Percentiles rank a stretch among this genome's conserved stretches.
These are phyloP conservation scores for Larix kaempferi DNA, from an alignment of 75 land plant species.

Conservation along the genomic window DNA sequence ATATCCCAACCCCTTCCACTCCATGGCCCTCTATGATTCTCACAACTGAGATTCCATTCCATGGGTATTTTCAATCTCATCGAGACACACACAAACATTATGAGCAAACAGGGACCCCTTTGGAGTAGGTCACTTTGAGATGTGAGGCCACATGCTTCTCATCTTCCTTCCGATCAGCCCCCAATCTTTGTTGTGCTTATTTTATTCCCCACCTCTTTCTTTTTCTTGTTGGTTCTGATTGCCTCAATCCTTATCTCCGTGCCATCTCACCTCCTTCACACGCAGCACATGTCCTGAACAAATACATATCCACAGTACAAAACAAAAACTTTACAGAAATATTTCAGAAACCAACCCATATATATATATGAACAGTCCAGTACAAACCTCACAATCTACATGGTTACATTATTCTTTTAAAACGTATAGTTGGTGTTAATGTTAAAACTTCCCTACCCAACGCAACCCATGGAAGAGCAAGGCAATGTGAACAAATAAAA, in stretches of 20 bases:
- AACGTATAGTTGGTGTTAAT: no score
- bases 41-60: background rate
- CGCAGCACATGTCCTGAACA: constrained; percentile 2
- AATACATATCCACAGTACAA: background rate
- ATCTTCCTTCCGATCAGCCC: background rate
- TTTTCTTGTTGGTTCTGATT: background rate
- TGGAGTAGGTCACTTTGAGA: background rate
- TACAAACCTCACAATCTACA: no score
- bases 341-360: no score
- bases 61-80: background rate
- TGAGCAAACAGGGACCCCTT: background rate
- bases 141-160: background rate
- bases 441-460: no score
- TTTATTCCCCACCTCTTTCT: background rate
- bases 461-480: no score
- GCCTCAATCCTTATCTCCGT: background rate
- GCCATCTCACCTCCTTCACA: constrained; percentile 7
- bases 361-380: no score
- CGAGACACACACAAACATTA: background rate
- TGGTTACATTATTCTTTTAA: no score
- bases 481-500: no score
- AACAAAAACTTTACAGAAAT: background rate
- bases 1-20: no score
- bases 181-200: background rate
- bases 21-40: no score